Percentiles rank a stretch among this genome's conserved stretches.
Conservation (phyloP, 495 filamentous ascomycete genomes). For the Jackrogersella multiformis region DNA sequence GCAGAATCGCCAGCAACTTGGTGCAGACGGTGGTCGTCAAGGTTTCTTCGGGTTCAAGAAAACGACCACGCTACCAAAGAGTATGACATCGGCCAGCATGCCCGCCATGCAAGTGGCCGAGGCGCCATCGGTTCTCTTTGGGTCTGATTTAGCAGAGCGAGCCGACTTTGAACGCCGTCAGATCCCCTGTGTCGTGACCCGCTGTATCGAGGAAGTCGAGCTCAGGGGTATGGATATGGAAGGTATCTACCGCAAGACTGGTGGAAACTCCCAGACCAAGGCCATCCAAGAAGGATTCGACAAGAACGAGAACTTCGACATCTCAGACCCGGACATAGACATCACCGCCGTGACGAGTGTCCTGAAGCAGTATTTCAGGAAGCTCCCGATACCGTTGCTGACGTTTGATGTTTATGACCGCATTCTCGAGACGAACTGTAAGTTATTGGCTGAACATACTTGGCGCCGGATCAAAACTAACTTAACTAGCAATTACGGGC, state of each 20-base stretch:
- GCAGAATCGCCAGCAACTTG: slow-evolving; percentile 48
- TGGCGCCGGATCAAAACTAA: slow-evolving; percentile 30
- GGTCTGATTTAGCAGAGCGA: slow-evolving; percentile 85
- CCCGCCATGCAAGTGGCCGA: slow-evolving; percentile 61
- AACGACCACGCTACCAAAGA: slow-evolving; percentile 55
- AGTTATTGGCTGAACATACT: slow-evolving; percentile 36
- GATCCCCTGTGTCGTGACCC: slow-evolving; percentile 88
- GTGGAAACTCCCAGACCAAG: slow-evolving; percentile 87
- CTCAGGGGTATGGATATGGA: slow-evolving; percentile 96
- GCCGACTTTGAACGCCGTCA: slow-evolving; percentile 89
- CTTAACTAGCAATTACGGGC: slow-evolving; percentile 58
- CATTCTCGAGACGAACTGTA: slow-evolving; percentile 80
- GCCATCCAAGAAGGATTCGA: slow-evolving; percentile 91
- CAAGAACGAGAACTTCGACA: slow-evolving; percentile 81
- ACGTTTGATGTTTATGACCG: slow-evolving; percentile 93
- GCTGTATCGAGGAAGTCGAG: slow-evolving; percentile 98
- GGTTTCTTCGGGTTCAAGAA: slow-evolving; percentile 81
- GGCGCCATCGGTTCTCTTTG: slow-evolving; percentile 76
- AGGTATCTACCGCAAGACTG: slow-evolving; percentile 98
- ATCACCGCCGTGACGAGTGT: slow-evolving; percentile 96
- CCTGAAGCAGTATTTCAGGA: slow-evolving; percentile 97
- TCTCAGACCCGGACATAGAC: slow-evolving; percentile 91
- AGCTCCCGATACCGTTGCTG: slow-evolving; percentile 88
- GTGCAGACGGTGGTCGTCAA: slow-evolving; percentile 66
- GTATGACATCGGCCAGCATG: slow-evolving; percentile 64